These are phyloP conservation scores for Dichotomopilus funicola DNA, from an alignment of 2,329 filamentous ascomycete genomes.

Conservation along the genomic window DNA sequence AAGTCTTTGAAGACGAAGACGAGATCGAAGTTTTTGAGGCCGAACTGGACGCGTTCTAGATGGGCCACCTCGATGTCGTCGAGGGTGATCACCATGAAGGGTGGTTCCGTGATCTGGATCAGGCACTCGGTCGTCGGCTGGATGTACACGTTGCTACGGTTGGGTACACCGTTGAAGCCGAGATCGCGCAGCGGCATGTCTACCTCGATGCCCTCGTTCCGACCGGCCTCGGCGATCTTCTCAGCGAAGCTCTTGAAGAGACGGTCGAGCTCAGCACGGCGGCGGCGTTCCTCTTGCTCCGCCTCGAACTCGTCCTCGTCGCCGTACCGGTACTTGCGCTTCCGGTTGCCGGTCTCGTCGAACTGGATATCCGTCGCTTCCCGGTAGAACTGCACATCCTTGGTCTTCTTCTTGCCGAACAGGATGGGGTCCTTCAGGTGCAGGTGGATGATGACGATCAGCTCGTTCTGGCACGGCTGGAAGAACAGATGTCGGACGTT, in stretches of 20 bases:
- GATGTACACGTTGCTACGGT: constrained; percentile 90
- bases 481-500: constrained; percentile 99
- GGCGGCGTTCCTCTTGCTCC: constrained; percentile 90
- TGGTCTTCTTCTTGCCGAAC: constrained; percentile 93
- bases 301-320: constrained; percentile 99
- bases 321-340: constrained; percentile 94
- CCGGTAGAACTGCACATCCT: constrained; percentile 96
- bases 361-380: constrained; percentile 98
- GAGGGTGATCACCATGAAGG: constrained; percentile 91
- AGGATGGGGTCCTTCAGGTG: constrained; percentile 98
- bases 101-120: constrained; percentile 93
- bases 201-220: constrained; percentile 83
- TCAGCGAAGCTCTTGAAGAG: constrained; percentile 95
- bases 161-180: constrained; percentile 93
- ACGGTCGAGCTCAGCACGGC: constrained; percentile 85
- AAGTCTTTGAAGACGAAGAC: constrained; percentile 99
- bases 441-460: constrained; percentile 97
- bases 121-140: constrained; percentile 95
- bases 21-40: constrained; percentile 97
- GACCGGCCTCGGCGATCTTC: constrained; percentile 93
- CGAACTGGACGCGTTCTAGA: constrained; percentile 91
- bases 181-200: constrained; percentile 96
- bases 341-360: constrained; percentile 95
- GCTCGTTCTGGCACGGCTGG: constrained; percentile 90
- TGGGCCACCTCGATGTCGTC: constrained; percentile 96